Evolutionary conservation across 1,284 basidiomycete genomes (phyloP), one percentile per base, ranked within the genome.

Genomic region (Termitomyces sp.): DNA sequence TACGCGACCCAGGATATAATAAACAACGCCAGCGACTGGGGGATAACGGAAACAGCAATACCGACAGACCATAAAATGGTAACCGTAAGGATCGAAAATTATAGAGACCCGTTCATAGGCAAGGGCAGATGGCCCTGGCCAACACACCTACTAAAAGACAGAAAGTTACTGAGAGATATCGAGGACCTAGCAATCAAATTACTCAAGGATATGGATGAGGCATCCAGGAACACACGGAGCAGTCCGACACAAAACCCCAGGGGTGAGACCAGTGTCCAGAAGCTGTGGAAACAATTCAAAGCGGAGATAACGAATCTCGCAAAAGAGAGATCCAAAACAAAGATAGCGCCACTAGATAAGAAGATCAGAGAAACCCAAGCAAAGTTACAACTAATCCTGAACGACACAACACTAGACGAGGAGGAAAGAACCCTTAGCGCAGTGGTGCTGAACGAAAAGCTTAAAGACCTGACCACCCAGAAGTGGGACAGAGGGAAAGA

Each of bases 11-110:
- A 16, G 5, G 40, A 14, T 2, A 24, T 50, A 28, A 2, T 13
- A 26, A 13, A 40, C 18, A 16, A 33, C 3, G n/a, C n/a, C 0
- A 18, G 3, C 1, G 3, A 14, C 1, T 50, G 48, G 30, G 48
- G 42, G 7, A 42, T 43, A 0, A 6, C 0, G 5, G 24, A 43
- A 6, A 43, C 18, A 1, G 31, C 24, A 8, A 28, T 50, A 13
- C 30, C 14, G 8, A 50, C 40, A 3, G 40, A 50, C 40, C 48
- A 50, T 16, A 41, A 43, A 35, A 21, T 50, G 26, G 19, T 43
- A 0, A 21, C 18, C 5, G 24, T 39, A n/a, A 3, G 9, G 1
- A 11, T 50, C 0, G 10, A 41, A 8, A 33, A 41, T 40, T 40
- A 39, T 8, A 7, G 1, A 0, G 19, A 30, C 16, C 48, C 40